phyloP scores from a whole-genome alignment of 192 early-diverging fungal genomes.

The Phlyctochytrium planicorne region DNA sequence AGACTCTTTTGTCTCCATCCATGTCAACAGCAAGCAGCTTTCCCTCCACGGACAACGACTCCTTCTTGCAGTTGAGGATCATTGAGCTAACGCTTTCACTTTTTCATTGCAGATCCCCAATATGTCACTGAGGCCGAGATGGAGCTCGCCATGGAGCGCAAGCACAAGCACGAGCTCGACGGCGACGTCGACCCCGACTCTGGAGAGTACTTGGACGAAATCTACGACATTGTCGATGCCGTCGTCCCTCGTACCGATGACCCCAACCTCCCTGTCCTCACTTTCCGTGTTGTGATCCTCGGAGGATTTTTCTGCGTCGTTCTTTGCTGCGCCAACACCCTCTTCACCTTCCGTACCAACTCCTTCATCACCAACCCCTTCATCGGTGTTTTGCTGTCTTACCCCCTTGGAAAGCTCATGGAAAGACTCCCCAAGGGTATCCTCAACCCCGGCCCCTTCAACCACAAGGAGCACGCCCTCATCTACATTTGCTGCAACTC shows the following conservation, averaged over 20 bases:
- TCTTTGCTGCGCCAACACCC: slow-evolving; percentile 30
- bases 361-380: slow-evolving; percentile 65
- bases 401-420: slow-evolving; percentile 70
- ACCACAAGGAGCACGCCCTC: slow-evolving; percentile 54
- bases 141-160: background rate
- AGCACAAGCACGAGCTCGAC: background rate
- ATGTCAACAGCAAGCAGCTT: too few relatives aligned
- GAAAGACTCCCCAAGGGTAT: slow-evolving; percentile 45
- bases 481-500: slow-evolving; percentile 27
- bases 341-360: slow-evolving; percentile 87
- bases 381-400: slow-evolving; percentile 74
- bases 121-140: too few relatives aligned
- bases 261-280: slow-evolving; percentile 42
- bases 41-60: too few relatives aligned
- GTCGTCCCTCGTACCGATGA: slow-evolving; percentile 37
- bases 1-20: too few relatives aligned
- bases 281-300: slow-evolving; percentile 48
- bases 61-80: too few relatives aligned
- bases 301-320: slow-evolving; percentile 24
- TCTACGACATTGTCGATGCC: slow-evolving; percentile 7
- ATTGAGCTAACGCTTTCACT: too few relatives aligned
- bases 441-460: slow-evolving; percentile 56
- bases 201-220: too few relatives aligned
- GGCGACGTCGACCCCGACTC: background rate
- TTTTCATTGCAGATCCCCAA: too few relatives aligned